phyloP scores from a whole-genome alignment of 148 eudicot species.

The Diospyros kaki region DNA sequence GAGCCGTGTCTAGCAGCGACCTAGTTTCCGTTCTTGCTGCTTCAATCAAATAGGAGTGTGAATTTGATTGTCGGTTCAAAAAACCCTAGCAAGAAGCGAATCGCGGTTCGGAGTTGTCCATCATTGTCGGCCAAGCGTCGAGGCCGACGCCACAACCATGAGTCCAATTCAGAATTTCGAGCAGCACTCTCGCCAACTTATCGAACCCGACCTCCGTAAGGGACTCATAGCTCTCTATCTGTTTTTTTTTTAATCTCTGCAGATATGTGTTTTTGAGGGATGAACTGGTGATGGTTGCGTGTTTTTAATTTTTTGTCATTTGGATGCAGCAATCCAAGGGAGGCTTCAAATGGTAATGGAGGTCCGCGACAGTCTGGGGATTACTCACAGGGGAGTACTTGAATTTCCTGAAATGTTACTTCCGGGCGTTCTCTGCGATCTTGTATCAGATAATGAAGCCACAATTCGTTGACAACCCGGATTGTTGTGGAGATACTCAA shows the following conservation, averaged over 20 bases:
- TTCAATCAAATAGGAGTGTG: too few relatives aligned
- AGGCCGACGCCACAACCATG: constrained; percentile 29
- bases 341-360: constrained; percentile 95
- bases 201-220: constrained; percentile 68
- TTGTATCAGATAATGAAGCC: constrained; percentile 83
- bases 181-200: constrained; percentile 74
- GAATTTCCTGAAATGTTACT: constrained; percentile 89
- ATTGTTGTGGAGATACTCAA: constrained; percentile 89
- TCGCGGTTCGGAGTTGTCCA: too few relatives aligned
- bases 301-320: not conserved
- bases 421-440: constrained; percentile 76
- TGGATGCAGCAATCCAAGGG: constrained; percentile 58
- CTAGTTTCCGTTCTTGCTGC: too few relatives aligned
- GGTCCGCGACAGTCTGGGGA: constrained; percentile 94
- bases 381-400: constrained; percentile 94
- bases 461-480: constrained; percentile 73
- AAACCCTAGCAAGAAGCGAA: too few relatives aligned
- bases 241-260: not conserved
- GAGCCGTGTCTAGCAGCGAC: too few relatives aligned
- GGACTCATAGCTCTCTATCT: not conserved
- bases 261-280: not conserved
- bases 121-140: too few relatives aligned
- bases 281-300: not conserved
- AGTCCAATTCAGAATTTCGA: constrained; percentile 95
- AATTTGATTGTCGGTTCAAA: too few relatives aligned